phyloP scores from a whole-genome alignment of 2,329 filamentous ascomycete genomes.

The Rutstroemia sp. region DNA sequence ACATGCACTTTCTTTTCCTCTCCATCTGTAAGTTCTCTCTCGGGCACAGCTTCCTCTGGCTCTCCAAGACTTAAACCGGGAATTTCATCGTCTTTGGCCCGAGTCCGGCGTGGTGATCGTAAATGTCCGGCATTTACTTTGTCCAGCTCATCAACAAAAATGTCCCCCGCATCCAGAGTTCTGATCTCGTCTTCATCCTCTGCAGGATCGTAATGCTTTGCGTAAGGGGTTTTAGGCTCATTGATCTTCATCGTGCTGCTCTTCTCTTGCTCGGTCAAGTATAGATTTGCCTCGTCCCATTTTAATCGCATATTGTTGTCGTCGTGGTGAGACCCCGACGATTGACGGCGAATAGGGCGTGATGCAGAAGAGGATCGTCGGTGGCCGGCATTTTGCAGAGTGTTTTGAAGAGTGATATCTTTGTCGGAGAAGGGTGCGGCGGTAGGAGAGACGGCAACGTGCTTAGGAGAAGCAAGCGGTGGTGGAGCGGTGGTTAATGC shows the following conservation, averaged over 20 bases:
- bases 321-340: conserved; percentile 28
- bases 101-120: background rate
- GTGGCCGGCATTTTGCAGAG: conserved; percentile 85
- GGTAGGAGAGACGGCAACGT: conserved; percentile 24
- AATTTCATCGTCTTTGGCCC: conserved; percentile 64
- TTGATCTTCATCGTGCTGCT: conserved; percentile 97
- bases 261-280: conserved; percentile 93
- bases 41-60: conserved; percentile 66
- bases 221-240: conserved; percentile 96
- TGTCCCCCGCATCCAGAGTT: conserved; percentile 60
- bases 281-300: conserved; percentile 98
- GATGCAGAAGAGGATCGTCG: conserved; percentile 77
- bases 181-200: conserved; percentile 70
- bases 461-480: conserved; percentile 20
- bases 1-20: conserved; percentile 77
- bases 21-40: conserved; percentile 33
- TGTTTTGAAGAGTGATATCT: conserved; percentile 85
- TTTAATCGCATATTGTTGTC: conserved; percentile 69
- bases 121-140: conserved; percentile 14
- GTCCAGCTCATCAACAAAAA: conserved; percentile 63
- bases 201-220: conserved; percentile 79
- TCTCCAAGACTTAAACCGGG: conserved; percentile 88
- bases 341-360: conserved; percentile 43
- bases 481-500: conserved; percentile 38
- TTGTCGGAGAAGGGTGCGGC: background rate